A percentile compares a stretch with the other conserved stretches of the same genome.
phyloP scores from a whole-genome alignment of 2,329 filamentous ascomycete genomes.

The Hirsutella rhossiliensis region DNA sequence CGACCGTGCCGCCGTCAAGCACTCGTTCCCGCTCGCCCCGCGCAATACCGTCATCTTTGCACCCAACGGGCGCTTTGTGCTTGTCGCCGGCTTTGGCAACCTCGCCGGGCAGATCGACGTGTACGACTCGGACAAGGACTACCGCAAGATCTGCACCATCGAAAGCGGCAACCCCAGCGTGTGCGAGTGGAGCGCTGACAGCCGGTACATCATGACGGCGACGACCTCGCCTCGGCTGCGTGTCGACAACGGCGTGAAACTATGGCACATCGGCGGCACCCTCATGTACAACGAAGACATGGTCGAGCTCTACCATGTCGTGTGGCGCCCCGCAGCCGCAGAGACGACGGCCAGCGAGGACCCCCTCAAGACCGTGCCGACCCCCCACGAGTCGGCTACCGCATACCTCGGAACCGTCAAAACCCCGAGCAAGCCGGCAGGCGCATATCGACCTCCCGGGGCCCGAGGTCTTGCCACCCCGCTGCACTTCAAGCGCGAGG shows the following conservation, averaged over 20 bases:
- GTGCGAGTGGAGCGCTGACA: constrained; percentile 95
- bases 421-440: constrained; percentile 92
- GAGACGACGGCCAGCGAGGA: constrained; percentile 50
- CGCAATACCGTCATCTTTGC: constrained; percentile 95
- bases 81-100: constrained; percentile 95
- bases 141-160: constrained; percentile 83
- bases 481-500: constrained; percentile 92
- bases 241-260: constrained; percentile 90
- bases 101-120: constrained; percentile 95
- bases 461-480: constrained; percentile 82
- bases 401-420: constrained; percentile 78
- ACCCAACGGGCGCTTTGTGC: constrained; percentile 80
- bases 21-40: constrained; percentile 76
- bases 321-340: constrained; percentile 68
- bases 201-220: constrained; percentile 91
- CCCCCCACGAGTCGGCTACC: constrained; percentile 70
- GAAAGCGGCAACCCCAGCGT: constrained; percentile 93
- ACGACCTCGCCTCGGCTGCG: constrained; percentile 90
- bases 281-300: constrained; percentile 96
- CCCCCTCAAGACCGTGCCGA: constrained; percentile 61
- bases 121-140: constrained; percentile 91
- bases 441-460: constrained; percentile 89
- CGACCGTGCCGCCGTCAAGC: constrained; percentile 66
- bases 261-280: constrained; percentile 83
- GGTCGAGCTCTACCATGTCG: constrained; percentile 82